Evolutionary conservation across 2,329 filamentous ascomycete species (phyloP).

Genomic region (Pseudocercospora eumusae): DNA sequence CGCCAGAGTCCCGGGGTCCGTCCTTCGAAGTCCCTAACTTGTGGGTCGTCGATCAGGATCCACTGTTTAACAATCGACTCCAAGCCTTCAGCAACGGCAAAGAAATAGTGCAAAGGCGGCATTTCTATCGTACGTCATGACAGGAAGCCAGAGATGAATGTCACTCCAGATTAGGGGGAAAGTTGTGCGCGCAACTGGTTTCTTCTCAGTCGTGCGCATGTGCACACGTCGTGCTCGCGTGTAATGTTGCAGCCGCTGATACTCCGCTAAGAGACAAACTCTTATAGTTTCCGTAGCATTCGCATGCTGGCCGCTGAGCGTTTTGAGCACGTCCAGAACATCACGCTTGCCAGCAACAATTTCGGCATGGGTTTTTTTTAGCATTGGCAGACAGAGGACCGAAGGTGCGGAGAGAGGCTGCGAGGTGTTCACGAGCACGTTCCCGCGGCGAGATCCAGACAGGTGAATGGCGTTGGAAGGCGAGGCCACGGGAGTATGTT

Average conservation of each 20-base stretch:
- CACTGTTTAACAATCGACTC: neutral
- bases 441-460: too few relatives aligned
- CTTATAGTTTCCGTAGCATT: neutral
- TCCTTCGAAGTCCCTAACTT: too few relatives aligned
- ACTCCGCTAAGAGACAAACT: neutral
- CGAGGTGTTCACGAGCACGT: too few relatives aligned
- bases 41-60: neutral
- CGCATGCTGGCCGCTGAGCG: neutral
- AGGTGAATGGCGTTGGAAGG: too few relatives aligned
- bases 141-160: neutral
- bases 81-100: neutral
- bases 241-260: neutral
- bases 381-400: neutral
- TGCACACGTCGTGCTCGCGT: neutral
- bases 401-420: neutral
- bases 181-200: neutral
- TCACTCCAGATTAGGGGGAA: neutral
- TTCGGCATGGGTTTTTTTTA: neutral
- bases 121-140: neutral
- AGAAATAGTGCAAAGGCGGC: neutral
- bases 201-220: neutral
- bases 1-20: too few relatives aligned
- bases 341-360: neutral
- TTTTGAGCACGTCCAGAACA: neutral
- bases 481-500: too few relatives aligned